Evolutionary conservation across 352 stramenopile species (phyloP).

Genomic region (Globisporangium orthogonon): DNA sequence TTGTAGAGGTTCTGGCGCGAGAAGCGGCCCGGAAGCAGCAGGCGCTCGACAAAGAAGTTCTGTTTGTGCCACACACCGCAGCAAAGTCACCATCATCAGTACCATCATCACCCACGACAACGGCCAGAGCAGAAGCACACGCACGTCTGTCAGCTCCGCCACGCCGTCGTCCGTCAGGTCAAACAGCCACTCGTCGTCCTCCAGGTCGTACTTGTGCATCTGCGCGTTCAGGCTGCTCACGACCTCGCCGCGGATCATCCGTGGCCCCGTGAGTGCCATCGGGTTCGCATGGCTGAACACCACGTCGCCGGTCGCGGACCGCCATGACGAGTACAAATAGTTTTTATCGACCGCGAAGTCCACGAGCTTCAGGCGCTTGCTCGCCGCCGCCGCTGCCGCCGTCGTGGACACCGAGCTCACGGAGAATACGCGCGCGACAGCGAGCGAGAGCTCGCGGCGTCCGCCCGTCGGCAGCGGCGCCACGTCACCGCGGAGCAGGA

Average conservation of each 20-base stretch:
- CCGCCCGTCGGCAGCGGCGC: constrained; percentile 18
- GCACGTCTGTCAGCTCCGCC: constrained; percentile 35
- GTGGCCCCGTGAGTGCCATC: constrained; percentile 60
- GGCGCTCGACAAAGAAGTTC: constrained; percentile 52
- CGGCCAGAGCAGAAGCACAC: not conserved
- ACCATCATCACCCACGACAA: no score
- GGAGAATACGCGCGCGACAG: constrained; percentile 49
- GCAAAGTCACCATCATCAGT: not conserved
- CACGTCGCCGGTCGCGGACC: constrained; percentile 47
- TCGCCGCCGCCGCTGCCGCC: constrained; percentile 7
- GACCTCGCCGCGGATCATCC: constrained; percentile 37
- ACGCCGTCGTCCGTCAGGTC: constrained; percentile 39
- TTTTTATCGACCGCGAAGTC: constrained; percentile 68
- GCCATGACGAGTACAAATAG: constrained; percentile 67
- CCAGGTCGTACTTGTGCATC: constrained; percentile 56
- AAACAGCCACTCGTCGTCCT: constrained; percentile 54
- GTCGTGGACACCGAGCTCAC: constrained; percentile 12
- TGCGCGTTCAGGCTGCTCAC: constrained; percentile 54
- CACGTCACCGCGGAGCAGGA: constrained; percentile 53
- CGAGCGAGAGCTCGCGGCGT: constrained; percentile 32
- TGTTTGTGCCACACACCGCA: constrained; percentile 6
- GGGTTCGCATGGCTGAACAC: constrained; percentile 62
- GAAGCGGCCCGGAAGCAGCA: constrained; percentile 58
- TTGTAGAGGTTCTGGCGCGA: constrained; percentile 61
- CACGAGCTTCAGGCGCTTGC: constrained; percentile 54